Conservation (phyloP, 768 basidiomycete species). For the Auricularia auricula-judae region DNA sequence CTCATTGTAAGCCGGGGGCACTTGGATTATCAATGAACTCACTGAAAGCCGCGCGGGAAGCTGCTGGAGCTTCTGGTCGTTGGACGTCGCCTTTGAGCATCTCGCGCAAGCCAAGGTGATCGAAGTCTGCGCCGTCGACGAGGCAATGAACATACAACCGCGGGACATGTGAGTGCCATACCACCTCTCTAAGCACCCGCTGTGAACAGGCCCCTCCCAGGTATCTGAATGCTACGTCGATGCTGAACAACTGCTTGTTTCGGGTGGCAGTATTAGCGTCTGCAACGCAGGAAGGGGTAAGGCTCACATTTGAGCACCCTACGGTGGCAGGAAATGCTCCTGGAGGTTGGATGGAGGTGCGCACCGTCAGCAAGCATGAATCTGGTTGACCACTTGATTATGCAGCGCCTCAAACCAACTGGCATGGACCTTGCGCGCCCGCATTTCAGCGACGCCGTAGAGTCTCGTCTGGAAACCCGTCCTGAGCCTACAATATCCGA, state of each 20-base stretch:
- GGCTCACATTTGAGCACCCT: conserved; percentile 47
- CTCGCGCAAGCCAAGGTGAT: conserved; percentile 28
- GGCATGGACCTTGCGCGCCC: conserved; percentile 36
- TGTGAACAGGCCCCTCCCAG: not conserved
- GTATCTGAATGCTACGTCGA: conserved; percentile 44
- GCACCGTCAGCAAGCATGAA: not conserved
- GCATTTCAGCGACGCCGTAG: conserved; percentile 18
- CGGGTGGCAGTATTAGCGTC: conserved; percentile 35
- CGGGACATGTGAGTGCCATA: conserved; percentile 34
- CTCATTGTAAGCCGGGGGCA: conserved; percentile 27
- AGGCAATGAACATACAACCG: conserved; percentile 37
- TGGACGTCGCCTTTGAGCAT: conserved; percentile 23
- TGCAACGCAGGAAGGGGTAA: conserved; percentile 14
- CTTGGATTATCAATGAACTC: not conserved
- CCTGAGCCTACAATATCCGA: not conserved
- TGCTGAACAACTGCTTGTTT: conserved; percentile 58
- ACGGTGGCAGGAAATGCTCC: conserved; percentile 35
- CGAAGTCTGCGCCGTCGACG: conserved; percentile 45
- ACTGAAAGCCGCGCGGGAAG: conserved; percentile 5
- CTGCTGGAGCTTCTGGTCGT: conserved; percentile 54
- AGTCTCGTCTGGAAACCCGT: conserved; percentile 2
- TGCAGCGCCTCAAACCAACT: conserved; percentile 32
- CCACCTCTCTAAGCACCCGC: not conserved
- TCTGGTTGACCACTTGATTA: not conserved
- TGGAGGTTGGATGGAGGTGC: conserved; percentile 52